Conservation (phyloP, 257 asterid species). For the Eucommia ulmoides region DNA sequence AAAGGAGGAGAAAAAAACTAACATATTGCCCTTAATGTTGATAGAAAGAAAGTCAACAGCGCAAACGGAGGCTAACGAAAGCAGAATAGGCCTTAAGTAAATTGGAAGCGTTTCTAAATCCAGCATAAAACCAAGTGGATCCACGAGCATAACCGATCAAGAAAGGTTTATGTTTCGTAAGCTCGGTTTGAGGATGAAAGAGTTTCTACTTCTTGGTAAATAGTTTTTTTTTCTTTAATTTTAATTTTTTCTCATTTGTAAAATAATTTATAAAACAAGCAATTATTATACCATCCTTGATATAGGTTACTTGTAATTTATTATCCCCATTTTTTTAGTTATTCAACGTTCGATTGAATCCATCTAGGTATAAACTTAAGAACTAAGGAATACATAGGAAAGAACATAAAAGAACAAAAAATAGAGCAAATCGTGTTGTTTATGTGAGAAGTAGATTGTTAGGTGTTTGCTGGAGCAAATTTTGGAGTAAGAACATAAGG, state of each 20-base stretch:
- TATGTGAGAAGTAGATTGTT: slow-evolving; percentile 89
- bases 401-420: no score
- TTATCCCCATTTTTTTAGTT: no score
- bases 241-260: slow-evolving; percentile 7
- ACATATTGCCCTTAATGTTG: no score
- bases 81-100: slow-evolving; percentile 76
- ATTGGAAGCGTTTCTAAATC: slow-evolving; percentile 66
- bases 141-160: slow-evolving; percentile 71
- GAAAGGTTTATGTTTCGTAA: slow-evolving; percentile 96
- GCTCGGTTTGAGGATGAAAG: slow-evolving; percentile 96
- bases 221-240: slow-evolving; percentile 5
- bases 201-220: slow-evolving; percentile 88
- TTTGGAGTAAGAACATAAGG: slow-evolving; percentile 97
- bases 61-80: slow-evolving; percentile 51
- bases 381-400: no score
- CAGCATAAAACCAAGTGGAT: slow-evolving; percentile 51
- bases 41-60: slow-evolving; percentile 25
- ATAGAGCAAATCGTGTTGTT: no score
- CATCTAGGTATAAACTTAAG: no score
- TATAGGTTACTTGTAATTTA: no score
- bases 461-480: slow-evolving; percentile 93
- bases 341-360: no score
- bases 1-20: no score
- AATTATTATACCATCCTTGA: no score
- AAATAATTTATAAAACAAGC: no score